Percentiles rank a stretch among this genome's conserved stretches.
phyloP scores from a whole-genome alignment of 495 filamentous ascomycete species.

The Astrothelium macrocarpum region DNA sequence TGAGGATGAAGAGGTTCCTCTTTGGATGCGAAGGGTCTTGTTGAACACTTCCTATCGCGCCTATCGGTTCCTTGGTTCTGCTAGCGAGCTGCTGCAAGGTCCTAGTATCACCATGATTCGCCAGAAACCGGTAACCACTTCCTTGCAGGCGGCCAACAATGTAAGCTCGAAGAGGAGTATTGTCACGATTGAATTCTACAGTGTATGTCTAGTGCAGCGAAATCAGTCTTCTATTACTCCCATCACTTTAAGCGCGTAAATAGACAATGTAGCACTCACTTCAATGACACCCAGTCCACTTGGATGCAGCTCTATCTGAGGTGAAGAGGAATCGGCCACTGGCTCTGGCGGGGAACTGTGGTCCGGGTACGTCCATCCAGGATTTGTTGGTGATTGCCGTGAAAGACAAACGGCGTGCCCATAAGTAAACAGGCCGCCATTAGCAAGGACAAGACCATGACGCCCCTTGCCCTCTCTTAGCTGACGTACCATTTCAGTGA shows the following conservation, averaged over 20 bases:
- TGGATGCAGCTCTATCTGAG: conserved; percentile 29
- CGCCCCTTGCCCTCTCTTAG: conserved; percentile 34
- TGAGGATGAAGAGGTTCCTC: conserved; percentile 37
- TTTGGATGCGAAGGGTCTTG: conserved; percentile 21
- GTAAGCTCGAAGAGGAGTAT: conserved; percentile 34
- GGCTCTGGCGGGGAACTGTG: conserved; percentile 29
- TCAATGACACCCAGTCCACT: conserved; percentile 42
- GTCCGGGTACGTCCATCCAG: conserved; percentile 34
- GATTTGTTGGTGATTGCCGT: conserved; percentile 29
- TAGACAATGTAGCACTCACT: conserved; percentile 29
- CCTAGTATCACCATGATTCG: conserved; percentile 38
- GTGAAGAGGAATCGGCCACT: conserved; percentile 25
- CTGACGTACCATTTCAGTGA: conserved; percentile 41
- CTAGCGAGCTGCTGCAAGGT: conserved; percentile 31
- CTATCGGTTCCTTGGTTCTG: conserved; percentile 29
- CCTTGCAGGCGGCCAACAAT: conserved; percentile 40
- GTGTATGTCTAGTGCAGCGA: conserved; percentile 43
- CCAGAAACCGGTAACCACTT: conserved; percentile 40
- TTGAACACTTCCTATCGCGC: conserved; percentile 33
- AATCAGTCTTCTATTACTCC: too few species aligned
- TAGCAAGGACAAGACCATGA: conserved; percentile 44
- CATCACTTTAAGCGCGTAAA: too few species aligned
- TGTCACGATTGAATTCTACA: conserved; percentile 41
- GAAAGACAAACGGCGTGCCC: conserved; percentile 46
- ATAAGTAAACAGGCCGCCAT: conserved; percentile 46